These are phyloP conservation scores for Phytopythium aichiense DNA, from an alignment of 352 stramenopile genomes.

Conservation along the genomic window DNA sequence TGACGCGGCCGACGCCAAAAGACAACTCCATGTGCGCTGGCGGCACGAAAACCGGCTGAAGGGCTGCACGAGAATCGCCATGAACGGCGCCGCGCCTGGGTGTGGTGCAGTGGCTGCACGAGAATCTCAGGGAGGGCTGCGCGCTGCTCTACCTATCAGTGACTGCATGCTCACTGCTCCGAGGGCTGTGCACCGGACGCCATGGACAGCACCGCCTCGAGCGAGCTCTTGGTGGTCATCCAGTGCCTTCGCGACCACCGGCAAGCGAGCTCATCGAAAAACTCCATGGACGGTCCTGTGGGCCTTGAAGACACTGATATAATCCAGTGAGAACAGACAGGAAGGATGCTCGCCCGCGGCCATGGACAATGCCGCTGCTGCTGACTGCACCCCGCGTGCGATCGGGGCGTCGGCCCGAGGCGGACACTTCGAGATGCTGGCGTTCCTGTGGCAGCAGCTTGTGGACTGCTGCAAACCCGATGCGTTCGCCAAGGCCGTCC, in stretches of 20 bases:
- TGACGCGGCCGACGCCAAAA: constrained; percentile 15
- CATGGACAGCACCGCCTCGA: constrained; percentile 20
- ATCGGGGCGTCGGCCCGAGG: constrained; percentile 19
- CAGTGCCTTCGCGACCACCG: constrained; percentile 24
- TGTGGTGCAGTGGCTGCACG: constrained; percentile 26
- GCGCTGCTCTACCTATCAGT: constrained; percentile 16
- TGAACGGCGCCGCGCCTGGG: constrained; percentile 19
- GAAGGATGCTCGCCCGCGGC: constrained; percentile 26
- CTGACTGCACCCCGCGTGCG: constrained; percentile 16
- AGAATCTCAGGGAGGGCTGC: constrained; percentile 15
- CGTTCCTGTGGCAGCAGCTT: constrained; percentile 16
- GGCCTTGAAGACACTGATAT: constrained; percentile 17
- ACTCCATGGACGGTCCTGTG: constrained; percentile 22
- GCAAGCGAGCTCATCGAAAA: constrained; percentile 21
- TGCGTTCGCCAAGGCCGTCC: constrained; percentile 22
- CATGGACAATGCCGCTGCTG: constrained; percentile 18
- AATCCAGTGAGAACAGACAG: constrained; percentile 17
- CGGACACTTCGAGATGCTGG: constrained; percentile 19
- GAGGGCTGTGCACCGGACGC: constrained; percentile 22
- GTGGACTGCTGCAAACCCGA: constrained; percentile 23
- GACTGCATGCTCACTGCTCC: constrained; percentile 22
- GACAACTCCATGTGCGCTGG: constrained; percentile 12
- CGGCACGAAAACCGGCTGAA: constrained; percentile 2
- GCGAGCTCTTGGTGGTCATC: constrained; percentile 15
- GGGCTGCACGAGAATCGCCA: constrained; percentile 12